Evolutionary conservation across 331 rosid genomes (phyloP), one percentile per base, ranked within the genome.

Genomic region (Quercus tomentella): DNA sequence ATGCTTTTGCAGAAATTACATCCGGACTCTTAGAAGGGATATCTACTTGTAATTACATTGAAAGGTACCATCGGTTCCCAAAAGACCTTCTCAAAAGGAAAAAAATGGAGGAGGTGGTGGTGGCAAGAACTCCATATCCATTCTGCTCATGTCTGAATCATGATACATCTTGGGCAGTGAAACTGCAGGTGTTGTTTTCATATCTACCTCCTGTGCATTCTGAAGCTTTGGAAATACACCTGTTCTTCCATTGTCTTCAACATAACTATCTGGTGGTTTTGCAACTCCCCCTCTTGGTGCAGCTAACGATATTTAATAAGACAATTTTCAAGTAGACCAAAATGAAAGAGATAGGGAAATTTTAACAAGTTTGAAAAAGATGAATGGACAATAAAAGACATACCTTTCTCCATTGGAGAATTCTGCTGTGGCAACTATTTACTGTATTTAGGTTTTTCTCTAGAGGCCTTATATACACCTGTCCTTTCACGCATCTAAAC

Each of bases 361-460:
- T 31, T 31, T 31, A 31, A 31, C 35, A 5, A 31, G 35, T 31
- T 31, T 5, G 7, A 31, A 31, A 31, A 31, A 31, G 35, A 31
- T 31, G 35, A 31, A 31, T 31, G 35, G 35, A 31, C 35, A 31
- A 31, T 31, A 31, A 31, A 31, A 31, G 35, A 31, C 63, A 72
- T 69, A 89, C 93, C 95, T 78, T 84, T 85, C 82, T 84, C 92
- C 79, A 80, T 78, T 74, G 74, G 91, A 77, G 37, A 80, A 78
- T 76, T 79, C 73, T 73, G 74, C 73, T 75, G 81, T 63, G 83
- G 18, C 43, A 31, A 31, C 1, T 84, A 72, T 65, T 81, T 85
- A 12, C 23, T 79, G 72, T 62, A 68, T 18, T 82, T 83, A 75
- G 84, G 83, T 76, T 82, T 84, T 77, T 76, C 83, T 21, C 66